Evolutionary conservation across 2,329 filamentous ascomycete genomes (phyloP).

Genomic region (Ophiostoma sp.): DNA sequence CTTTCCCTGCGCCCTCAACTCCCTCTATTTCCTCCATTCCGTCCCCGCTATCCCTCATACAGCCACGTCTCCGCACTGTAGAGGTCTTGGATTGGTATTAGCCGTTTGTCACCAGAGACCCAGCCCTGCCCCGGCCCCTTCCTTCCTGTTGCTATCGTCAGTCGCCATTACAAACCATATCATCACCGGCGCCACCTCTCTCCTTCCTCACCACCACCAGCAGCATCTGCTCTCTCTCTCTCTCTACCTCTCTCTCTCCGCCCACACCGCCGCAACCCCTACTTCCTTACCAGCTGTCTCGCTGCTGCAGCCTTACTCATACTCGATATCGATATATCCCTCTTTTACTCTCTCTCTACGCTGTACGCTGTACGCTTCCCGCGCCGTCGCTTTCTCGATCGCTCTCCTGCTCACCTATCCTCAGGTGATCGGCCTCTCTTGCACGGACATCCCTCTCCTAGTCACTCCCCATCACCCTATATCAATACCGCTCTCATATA

Average conservation of each 20-base stretch:
- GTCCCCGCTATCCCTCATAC: background rate
- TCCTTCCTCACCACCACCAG: background rate
- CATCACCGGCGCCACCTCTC: background rate
- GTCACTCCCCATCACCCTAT: background rate
- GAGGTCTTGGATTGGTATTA: background rate
- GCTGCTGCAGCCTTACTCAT: background rate
- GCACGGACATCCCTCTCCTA: background rate
- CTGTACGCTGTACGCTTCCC: background rate
- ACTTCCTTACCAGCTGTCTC: background rate
- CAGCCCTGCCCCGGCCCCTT: background rate
- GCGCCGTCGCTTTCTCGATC: slow-evolving; percentile 6
- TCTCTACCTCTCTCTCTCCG: background rate
- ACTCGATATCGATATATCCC: background rate
- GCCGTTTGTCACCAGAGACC: slow-evolving; percentile 13
- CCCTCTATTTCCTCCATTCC: slow-evolving; percentile 7
- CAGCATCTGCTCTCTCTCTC: background rate
- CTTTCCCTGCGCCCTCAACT: background rate
- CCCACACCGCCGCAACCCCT: background rate
- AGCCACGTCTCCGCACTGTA: background rate
- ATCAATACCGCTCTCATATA: background rate
- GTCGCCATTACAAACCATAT: slow-evolving; percentile 3
- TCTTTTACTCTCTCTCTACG: background rate
- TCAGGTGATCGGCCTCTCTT: background rate
- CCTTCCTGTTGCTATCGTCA: slow-evolving; percentile 8
- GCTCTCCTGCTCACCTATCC: background rate